Evolutionary conservation across 257 asterid genomes (phyloP).

Genomic region (Scutellaria baicalensis): DNA sequence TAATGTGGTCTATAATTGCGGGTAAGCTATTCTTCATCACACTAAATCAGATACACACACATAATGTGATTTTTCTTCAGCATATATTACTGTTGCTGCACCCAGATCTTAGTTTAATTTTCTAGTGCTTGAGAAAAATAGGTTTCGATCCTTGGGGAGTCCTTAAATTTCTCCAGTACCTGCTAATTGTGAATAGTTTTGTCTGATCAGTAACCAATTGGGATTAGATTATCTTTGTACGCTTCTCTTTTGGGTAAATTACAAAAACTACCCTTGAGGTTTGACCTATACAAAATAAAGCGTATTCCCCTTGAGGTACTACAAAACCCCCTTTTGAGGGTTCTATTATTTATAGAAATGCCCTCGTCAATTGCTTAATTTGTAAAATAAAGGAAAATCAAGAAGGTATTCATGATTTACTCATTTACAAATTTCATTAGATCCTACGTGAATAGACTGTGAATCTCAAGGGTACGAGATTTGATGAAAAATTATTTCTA

Average conservation of each 20-base stretch:
- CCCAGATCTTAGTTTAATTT: not conserved
- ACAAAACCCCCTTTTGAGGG: no score
- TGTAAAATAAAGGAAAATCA: no score
- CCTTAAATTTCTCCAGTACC: not conserved
- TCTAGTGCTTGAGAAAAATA: not conserved
- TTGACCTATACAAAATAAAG: no score
- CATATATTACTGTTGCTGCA: constrained; percentile 1
- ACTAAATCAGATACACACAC: not conserved
- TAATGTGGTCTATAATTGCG: constrained; percentile 76
- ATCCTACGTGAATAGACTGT: no score
- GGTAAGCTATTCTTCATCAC: constrained; percentile 43
- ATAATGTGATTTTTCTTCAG: not conserved
- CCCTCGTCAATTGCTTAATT: no score
- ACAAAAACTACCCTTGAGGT: no score
- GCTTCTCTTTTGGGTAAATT: not conserved
- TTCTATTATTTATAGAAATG: no score
- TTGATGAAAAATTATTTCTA: no score
- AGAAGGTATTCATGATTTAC: no score
- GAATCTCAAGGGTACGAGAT: no score
- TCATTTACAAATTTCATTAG: no score
- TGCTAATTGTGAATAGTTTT: not conserved
- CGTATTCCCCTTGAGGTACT: no score
- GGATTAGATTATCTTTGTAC: not conserved
- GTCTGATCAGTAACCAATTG: not conserved
- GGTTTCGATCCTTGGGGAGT: not conserved